Conservation (phyloP, 345 rosid species). For the Pistacia atlantica region DNA sequence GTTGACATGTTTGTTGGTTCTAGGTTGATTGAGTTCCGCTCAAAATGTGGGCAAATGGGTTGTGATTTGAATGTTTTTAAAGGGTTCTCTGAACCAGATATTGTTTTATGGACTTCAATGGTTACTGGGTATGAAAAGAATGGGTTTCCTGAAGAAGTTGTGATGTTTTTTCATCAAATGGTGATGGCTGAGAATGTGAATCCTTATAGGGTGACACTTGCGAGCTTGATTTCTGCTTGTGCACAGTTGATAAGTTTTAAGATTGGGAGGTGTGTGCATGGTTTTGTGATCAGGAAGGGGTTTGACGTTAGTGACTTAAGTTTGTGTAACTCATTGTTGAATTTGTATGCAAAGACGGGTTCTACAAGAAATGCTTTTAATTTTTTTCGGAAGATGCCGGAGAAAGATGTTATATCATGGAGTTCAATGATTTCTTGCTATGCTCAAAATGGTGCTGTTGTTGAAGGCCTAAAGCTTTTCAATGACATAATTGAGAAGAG, state of each 20-base stretch:
- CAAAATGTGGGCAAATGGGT: conserved; percentile 42
- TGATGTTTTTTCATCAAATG: conserved; percentile 40
- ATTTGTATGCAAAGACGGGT: conserved; percentile 49
- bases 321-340: conserved; percentile 45
- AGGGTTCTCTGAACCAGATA: conserved; percentile 46
- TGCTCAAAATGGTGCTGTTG: conserved; percentile 39
- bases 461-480: conserved; percentile 40
- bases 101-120: conserved; percentile 64
- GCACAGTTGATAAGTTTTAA: conserved; percentile 36
- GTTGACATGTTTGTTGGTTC: conserved; percentile 50
- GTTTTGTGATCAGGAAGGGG: conserved; percentile 45
- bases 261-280: conserved; percentile 53
- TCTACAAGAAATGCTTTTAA: conserved; percentile 32
- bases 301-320: conserved; percentile 31
- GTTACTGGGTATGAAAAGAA: conserved; percentile 57
- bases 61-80: conserved; percentile 46
- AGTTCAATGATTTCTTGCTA: conserved; percentile 50
- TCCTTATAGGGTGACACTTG: conserved; percentile 45
- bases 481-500: conserved; percentile 42
- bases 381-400: conserved; percentile 41
- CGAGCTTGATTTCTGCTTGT: conserved; percentile 58
- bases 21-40: conserved; percentile 51
- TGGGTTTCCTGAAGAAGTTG: conserved; percentile 43
- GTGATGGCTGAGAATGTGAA: conserved; percentile 30
- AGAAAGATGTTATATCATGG: conserved; percentile 60